Evolutionary conservation across 2,329 filamentous ascomycete species (phyloP), one percentile per base, ranked within the genome.

Genomic region (Colletotrichum sp.): DNA sequence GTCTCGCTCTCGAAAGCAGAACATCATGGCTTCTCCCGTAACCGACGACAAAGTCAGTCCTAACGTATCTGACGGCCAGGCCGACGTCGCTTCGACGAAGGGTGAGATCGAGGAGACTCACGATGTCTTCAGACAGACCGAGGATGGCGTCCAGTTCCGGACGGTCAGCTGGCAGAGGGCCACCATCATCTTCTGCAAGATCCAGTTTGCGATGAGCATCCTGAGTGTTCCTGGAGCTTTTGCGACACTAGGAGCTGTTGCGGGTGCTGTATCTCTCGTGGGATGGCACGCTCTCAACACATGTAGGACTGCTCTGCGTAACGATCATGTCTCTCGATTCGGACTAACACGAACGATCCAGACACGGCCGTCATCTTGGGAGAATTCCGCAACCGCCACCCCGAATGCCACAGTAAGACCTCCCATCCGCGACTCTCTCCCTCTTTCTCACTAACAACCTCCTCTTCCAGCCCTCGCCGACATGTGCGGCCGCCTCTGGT

Each of bases 401-500:
- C 57, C 16, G 57, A 62, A 8, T 62, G 57, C 26, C 57, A 60
- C 57, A 60, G 57, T 32, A 60, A 30, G 26, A 28, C 28, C 28
- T 8, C 28, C 7, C 28, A 28, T 28, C 28, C 7, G 26, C 26
- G 7, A 28, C 26, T 28, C 26, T 28, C 26, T 28, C 26, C 8
- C 28, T 30, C 55, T 18, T 18, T 3, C 28, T 60, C 55, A 0
- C 55, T 60, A 18, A 60, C 26, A 28, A 3, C 18, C 3, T n/a
- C 1, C 16, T 12, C 7, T 10, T 18, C 6, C 9, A 60, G 24
- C 57, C 28, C 57, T 60, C 6, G 57, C 57, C 15, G 57, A 60
- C 8, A 81, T 80, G 78, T 78, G 77, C 24, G 78, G 77, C 59
- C 77, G 90, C 15, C 83, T 92, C 21, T 90, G 90, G 69, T 90